These are phyloP conservation scores for Phyllosticta paracitricarpa DNA, from an alignment of 2,329 filamentous ascomycete genomes.

Conservation along the genomic window DNA sequence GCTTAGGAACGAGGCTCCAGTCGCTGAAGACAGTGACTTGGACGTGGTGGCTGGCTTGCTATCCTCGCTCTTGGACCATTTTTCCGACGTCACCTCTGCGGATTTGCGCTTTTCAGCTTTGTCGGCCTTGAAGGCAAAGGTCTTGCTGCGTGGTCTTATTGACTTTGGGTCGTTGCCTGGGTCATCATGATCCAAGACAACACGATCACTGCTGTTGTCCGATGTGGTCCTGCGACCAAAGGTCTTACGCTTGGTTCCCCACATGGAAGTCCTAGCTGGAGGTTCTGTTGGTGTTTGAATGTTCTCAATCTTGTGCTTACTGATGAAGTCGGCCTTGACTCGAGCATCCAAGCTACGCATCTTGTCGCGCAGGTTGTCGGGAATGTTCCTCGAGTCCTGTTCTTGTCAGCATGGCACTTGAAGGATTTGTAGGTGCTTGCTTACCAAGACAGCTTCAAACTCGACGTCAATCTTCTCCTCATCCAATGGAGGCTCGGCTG, in stretches of 20 bases:
- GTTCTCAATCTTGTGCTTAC: constrained; percentile 65
- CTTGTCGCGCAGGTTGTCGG: constrained; percentile 85
- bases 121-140: constrained; percentile 68
- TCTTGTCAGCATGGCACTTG: constrained; percentile 44
- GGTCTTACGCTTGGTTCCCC: constrained; percentile 24
- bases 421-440: constrained; percentile 37
- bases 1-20: constrained; percentile 48
- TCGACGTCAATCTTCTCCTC: constrained; percentile 50
- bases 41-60: constrained; percentile 49
- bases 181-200: constrained; percentile 20
- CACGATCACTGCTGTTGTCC: constrained; percentile 29
- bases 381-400: constrained; percentile 84
- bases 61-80: constrained; percentile 31
- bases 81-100: constrained; percentile 23
- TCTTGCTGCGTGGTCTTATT: constrained; percentile 54
- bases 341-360: constrained; percentile 83
- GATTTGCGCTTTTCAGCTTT: constrained; percentile 70
- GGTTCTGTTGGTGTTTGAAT: constrained; percentile 37
- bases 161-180: constrained; percentile 27
- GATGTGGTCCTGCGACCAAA: constrained; percentile 22
- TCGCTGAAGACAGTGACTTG: constrained; percentile 44
- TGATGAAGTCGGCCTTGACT: constrained; percentile 93
- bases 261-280: constrained; percentile 32
- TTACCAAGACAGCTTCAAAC: constrained; percentile 51
- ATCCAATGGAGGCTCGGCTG: constrained; percentile 29